Conservation (phyloP, 2,329 filamentous ascomycete species). For the Nothopassalora personata region DNA sequence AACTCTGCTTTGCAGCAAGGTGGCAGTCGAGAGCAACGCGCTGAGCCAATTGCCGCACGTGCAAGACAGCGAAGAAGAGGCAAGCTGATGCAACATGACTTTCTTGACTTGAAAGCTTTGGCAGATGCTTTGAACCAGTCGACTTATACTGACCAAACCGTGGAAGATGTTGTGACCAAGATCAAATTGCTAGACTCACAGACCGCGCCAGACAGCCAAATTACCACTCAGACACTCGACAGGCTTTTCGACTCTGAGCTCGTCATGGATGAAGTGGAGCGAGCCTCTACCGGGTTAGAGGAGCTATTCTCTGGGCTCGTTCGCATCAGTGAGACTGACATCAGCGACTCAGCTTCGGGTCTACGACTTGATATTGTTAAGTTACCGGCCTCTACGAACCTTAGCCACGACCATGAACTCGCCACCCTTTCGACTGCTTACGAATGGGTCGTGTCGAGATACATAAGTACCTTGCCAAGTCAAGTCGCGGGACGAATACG, state of each 20-base stretch:
- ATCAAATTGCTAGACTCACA: neutral
- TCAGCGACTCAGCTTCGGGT: neutral
- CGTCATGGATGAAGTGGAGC: neutral
- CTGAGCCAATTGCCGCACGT: neutral
- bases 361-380: neutral
- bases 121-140: neutral
- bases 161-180: neutral
- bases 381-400: neutral
- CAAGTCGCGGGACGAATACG: constrained; percentile 24
- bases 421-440: constrained; percentile 13
- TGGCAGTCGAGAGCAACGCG: neutral
- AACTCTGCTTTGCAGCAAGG: neutral
- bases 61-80: neutral
- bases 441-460: constrained; percentile 22
- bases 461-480: constrained; percentile 23
- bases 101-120: neutral
- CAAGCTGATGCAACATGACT: neutral
- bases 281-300: neutral
- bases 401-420: neutral
- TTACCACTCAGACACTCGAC: neutral
- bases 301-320: neutral
- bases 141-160: neutral
- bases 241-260: neutral
- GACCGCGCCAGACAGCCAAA: neutral
- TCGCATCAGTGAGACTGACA: neutral